These are phyloP conservation scores for Lophiotrema nucula DNA, from an alignment of 495 filamentous ascomycete genomes.

Conservation along the genomic window DNA sequence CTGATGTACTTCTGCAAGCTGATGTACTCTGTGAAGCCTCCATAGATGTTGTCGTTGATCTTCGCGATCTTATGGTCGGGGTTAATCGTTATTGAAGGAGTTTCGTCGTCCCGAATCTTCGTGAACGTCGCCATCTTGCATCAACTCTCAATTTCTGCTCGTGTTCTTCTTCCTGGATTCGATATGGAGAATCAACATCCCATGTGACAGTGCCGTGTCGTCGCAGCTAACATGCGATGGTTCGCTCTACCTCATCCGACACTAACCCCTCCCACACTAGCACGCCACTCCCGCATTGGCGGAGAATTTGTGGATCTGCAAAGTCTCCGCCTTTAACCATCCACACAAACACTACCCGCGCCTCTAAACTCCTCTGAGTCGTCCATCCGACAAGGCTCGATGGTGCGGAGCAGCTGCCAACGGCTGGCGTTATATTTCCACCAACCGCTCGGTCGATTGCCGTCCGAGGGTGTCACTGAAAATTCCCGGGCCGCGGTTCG, in stretches of 20 bases:
- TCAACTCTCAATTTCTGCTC: too few species aligned
- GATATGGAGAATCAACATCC: too few species aligned
- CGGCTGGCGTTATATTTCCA: too few species aligned
- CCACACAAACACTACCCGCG: neutral
- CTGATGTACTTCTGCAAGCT: neutral
- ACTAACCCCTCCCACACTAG: neutral
- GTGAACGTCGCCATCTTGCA: slow-evolving; percentile 71
- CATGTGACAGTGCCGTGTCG: too few species aligned
- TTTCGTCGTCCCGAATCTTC: slow-evolving; percentile 55
- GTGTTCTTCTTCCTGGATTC: too few species aligned
- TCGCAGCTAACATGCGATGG: neutral
- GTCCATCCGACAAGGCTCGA: neutral
- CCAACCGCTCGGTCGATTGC: slow-evolving; percentile 6
- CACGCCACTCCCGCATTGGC: neutral
- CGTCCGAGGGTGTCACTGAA: slow-evolving; percentile 1
- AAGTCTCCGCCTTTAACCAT: neutral
- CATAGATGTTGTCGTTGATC: slow-evolving; percentile 72
- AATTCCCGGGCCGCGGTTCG: too few species aligned
- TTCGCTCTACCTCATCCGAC: neutral
- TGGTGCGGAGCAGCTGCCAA: too few species aligned
- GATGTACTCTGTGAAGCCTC: slow-evolving; percentile 70
- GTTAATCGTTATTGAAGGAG: slow-evolving; percentile 61
- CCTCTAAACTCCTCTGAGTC: neutral
- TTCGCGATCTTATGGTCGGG: slow-evolving; percentile 59
- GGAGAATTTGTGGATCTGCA: slow-evolving; percentile 1